Evolutionary conservation across 371 early-diverging fungal genomes (phyloP).

Genomic region (Mortierella sp.): DNA sequence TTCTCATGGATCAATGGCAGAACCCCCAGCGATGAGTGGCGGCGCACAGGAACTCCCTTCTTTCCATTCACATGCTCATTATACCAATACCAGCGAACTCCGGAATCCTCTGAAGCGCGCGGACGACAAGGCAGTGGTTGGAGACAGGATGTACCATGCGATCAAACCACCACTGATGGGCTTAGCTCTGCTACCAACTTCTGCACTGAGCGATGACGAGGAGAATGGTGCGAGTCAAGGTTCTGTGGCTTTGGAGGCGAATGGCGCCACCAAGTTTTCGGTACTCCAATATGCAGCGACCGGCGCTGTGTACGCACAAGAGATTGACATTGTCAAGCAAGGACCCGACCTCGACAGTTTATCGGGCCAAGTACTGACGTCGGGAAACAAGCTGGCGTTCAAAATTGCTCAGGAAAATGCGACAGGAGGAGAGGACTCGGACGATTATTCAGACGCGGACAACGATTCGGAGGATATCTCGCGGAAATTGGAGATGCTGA

Average conservation of each 20-base stretch:
- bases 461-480: conserved; percentile 11
- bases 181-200: conserved; percentile 21
- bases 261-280: conserved; percentile 26
- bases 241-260: background rate
- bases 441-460: background rate
- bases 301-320: conserved; percentile 52
- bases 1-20: conserved; percentile 21
- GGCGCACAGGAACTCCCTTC: conserved; percentile 39
- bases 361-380: background rate
- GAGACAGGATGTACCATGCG: conserved; percentile 20
- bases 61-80: conserved; percentile 47
- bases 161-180: conserved; percentile 43
- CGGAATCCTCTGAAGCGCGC: conserved; percentile 30
- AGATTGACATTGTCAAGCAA: conserved; percentile 24
- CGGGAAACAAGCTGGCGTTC: background rate
- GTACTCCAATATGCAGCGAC: conserved; percentile 44
- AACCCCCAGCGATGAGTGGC: conserved; percentile 22
- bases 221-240: background rate
- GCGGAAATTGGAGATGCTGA: conserved; percentile 17
- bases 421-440: background rate
- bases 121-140: background rate
- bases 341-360: background rate
- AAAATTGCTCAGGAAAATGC: background rate
- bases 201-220: conserved; percentile 8
- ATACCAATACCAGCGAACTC: conserved; percentile 38